These are phyloP conservation scores for Meira miltonrushii DNA, from an alignment of 1,284 basidiomycete species.

Conservation along the genomic window DNA sequence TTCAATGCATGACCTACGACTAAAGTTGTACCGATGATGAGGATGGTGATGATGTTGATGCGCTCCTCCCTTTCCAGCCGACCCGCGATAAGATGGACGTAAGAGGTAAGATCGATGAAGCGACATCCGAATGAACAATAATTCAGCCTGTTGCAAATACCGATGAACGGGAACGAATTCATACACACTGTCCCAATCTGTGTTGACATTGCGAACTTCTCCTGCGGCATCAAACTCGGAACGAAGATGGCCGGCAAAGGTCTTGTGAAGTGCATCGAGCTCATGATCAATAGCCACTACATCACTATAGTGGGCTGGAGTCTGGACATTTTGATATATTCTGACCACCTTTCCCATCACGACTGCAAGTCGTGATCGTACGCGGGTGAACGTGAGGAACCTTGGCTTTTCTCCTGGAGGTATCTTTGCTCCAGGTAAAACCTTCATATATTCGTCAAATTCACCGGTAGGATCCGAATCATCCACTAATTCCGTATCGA, in stretches of 20 bases:
- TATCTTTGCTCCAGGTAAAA: conserved; percentile 25
- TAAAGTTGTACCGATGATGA: conserved; percentile 6
- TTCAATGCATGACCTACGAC: conserved; percentile 4
- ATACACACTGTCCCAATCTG: neutral
- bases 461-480: conserved; percentile 1
- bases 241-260: neutral
- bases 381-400: conserved; percentile 19
- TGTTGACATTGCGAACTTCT: neutral
- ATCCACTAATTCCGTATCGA: conserved; percentile 21
- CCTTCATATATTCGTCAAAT: conserved; percentile 9
- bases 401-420: conserved; percentile 16
- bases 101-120: conserved; percentile 6
- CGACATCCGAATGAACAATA: neutral
- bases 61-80: neutral
- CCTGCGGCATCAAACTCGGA: neutral
- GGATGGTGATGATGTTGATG: conserved; percentile 37
- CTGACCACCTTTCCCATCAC: conserved; percentile 19
- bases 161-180: conserved; percentile 4
- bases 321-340: conserved; percentile 43
- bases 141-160: neutral
- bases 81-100: neutral
- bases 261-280: neutral
- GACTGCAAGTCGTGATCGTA: conserved; percentile 28
- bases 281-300: neutral
- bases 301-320: conserved; percentile 27